A percentile compares a stretch with the other conserved stretches of the same genome.
phyloP scores from a whole-genome alignment of 2,329 filamentous ascomycete genomes.

The Plectosphaerella plurivora region DNA sequence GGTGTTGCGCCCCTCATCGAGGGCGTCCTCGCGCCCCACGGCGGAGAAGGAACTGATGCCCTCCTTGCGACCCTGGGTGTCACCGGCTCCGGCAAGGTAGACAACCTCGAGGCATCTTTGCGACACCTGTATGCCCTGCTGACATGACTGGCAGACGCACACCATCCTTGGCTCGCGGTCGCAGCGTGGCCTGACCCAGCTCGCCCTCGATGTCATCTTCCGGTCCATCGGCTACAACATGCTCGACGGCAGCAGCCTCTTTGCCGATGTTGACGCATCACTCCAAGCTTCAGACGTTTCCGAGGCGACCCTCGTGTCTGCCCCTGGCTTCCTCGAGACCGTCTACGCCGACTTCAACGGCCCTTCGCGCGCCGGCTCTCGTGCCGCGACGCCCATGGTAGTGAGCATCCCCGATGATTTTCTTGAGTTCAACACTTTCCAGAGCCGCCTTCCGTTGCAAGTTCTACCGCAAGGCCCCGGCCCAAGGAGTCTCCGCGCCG shows the following conservation, averaged over 20 bases:
- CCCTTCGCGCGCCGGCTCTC: conserved; percentile 55
- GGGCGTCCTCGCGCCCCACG: conserved; percentile 69
- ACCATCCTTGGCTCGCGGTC: conserved; percentile 87
- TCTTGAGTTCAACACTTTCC: not conserved
- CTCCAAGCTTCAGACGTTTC: conserved; percentile 73
- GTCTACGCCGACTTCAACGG: conserved; percentile 63
- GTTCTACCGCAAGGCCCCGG: conserved; percentile 24
- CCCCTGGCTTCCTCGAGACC: conserved; percentile 72
- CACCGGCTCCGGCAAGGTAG: conserved; percentile 92
- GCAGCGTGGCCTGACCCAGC: conserved; percentile 86
- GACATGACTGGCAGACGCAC: conserved; percentile 62
- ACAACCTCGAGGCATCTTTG: conserved; percentile 2
- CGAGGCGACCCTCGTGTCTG: conserved; percentile 72
- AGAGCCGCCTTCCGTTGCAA: not conserved
- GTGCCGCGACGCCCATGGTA: conserved; percentile 65
- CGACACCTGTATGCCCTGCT: not conserved
- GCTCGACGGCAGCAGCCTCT: conserved; percentile 50
- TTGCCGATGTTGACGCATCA: conserved; percentile 64
- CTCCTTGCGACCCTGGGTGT: conserved; percentile 88
- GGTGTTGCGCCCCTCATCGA: conserved; percentile 72
- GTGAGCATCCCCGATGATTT: not conserved
- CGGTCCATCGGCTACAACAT: conserved; percentile 71
- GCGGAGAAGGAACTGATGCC: conserved; percentile 79
- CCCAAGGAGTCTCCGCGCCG: conserved; percentile 41
- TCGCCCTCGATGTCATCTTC: conserved; percentile 86